phyloP scores from a whole-genome alignment of 148 eudicot species.

The Chenopodium suecicum region DNA sequence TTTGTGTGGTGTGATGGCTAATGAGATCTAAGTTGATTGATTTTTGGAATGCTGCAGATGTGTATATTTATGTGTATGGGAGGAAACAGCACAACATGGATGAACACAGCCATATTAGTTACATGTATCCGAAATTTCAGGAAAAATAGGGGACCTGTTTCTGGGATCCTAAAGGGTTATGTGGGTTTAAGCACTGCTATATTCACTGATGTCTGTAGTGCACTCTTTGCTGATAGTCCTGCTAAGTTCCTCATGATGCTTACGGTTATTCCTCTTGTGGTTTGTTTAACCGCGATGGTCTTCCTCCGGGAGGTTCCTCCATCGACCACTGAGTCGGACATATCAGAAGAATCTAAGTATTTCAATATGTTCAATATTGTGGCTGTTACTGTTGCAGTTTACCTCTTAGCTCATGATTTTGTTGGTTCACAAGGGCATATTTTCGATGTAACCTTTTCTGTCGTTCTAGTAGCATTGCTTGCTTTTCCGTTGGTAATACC shows the following conservation, averaged over 20 bases:
- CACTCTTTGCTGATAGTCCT: conserved; percentile 55
- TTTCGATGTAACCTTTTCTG: conserved; percentile 37
- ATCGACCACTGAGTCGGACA: conserved; percentile 40
- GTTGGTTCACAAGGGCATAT: conserved; percentile 41
- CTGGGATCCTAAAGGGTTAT: conserved; percentile 72
- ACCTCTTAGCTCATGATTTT: conserved; percentile 51
- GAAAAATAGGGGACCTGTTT: conserved; percentile 62
- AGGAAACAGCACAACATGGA: conserved; percentile 71
- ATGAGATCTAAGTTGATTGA: neutral
- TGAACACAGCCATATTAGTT: conserved; percentile 70
- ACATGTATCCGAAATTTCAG: conserved; percentile 65
- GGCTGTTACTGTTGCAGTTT: conserved; percentile 61
- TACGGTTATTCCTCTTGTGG: conserved; percentile 45
- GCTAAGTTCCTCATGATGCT: conserved; percentile 62
- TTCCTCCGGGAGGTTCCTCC: conserved; percentile 65
- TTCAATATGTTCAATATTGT: conserved; percentile 51
- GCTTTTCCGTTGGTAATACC: conserved; percentile 62
- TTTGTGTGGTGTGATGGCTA: neutral
- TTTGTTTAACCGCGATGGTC: conserved; percentile 60
- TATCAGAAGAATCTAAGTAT: conserved; percentile 42
- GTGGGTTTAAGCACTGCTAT: conserved; percentile 75
- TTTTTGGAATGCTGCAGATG: conserved; percentile 45
- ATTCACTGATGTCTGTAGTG: conserved; percentile 60
- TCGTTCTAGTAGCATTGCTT: conserved; percentile 45
- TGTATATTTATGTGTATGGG: conserved; percentile 68